Evolutionary conservation across 352 stramenopile genomes (phyloP), one percentile per base, ranked within the genome.

Genomic region (Pythium pyrilobum): DNA sequence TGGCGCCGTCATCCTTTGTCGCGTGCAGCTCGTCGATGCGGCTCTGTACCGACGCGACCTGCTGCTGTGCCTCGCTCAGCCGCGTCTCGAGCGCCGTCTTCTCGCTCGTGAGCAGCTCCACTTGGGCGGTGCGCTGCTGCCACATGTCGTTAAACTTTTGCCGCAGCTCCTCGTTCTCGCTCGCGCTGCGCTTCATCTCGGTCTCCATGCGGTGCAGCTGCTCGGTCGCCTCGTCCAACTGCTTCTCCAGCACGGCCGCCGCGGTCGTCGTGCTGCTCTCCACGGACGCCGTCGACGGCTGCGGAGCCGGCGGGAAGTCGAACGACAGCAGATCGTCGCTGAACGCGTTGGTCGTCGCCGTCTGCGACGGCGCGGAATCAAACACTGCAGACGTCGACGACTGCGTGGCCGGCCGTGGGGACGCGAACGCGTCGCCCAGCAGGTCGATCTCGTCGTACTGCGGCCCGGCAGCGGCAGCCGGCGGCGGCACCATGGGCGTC

Each of bases 391-490:
- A n/a, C n/a, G n/a, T n/a, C n/a, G n/a, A n/a, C n/a, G n/a, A n/a
- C n/a, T n/a, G n/a, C n/a, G n/a, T n/a, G n/a, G n/a, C n/a, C n/a
- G n/a, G n/a, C n/a, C 16, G 28, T 28, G 55, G 37, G 11, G 47
- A 31, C 2, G 39, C 36, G 29, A 56, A 53, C 16, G 61, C 42
- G 20, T 71, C 63, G 20, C 41, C 66, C 15, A 81, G 23, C 51
- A 89, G 44, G 42, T 89, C 76, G 39, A 88, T 81, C 34, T 87
- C 72, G 18, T 85, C 64, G 32, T 84, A 84, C 16, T 62, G 64
- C 23, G 54, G 64, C 20, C 64, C 62, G 0, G 48, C 61, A 2
- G 55, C 52, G 10, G 48, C 37, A 33, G 29, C 53, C 20, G 69
- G 37, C 20, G 72, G 76, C 0, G 79, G 82, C 36, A 25, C 13